Percentiles rank a stretch among this genome's conserved stretches.
Conservation (phyloP, 148 eudicot species). For the Simmondsia chinensis region DNA sequence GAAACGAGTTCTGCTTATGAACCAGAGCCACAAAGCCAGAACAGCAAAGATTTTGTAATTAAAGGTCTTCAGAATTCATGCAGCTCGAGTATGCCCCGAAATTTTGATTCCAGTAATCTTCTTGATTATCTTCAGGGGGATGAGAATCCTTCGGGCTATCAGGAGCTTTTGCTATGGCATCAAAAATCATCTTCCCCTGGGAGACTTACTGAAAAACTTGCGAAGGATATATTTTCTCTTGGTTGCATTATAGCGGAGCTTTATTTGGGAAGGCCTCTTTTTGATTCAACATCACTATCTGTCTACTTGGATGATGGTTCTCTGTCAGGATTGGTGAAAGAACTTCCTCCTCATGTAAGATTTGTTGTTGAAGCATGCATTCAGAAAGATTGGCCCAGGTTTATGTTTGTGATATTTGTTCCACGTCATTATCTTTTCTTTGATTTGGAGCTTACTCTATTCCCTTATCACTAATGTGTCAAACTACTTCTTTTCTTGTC, state of each 20-base stretch:
- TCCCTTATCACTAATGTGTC: no score
- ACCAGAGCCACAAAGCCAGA: conserved; percentile 19
- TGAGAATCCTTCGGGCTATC: conserved; percentile 56
- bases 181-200: conserved; percentile 31
- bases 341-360: conserved; percentile 61
- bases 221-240: conserved; percentile 71
- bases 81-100: conserved; percentile 12
- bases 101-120: conserved; percentile 39
- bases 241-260: conserved; percentile 95
- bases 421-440: no score
- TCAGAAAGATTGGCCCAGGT: conserved; percentile 75
- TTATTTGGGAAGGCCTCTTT: conserved; percentile 74
- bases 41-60: conserved; percentile 7
- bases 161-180: conserved; percentile 70
- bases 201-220: conserved; percentile 30
- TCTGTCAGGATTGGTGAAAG: conserved; percentile 44
- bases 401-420: no score
- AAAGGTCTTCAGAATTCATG: conserved; percentile 11
- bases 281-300: conserved; percentile 52
- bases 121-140: conserved; percentile 65
- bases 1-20: conserved; percentile 14
- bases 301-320: conserved; percentile 41
- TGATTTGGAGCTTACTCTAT: background rate
- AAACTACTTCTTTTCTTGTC: no score
- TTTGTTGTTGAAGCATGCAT: conserved; percentile 77